Evolutionary conservation across 1,284 basidiomycete species (phyloP).

Genomic region (Trichosporon faecale): DNA sequence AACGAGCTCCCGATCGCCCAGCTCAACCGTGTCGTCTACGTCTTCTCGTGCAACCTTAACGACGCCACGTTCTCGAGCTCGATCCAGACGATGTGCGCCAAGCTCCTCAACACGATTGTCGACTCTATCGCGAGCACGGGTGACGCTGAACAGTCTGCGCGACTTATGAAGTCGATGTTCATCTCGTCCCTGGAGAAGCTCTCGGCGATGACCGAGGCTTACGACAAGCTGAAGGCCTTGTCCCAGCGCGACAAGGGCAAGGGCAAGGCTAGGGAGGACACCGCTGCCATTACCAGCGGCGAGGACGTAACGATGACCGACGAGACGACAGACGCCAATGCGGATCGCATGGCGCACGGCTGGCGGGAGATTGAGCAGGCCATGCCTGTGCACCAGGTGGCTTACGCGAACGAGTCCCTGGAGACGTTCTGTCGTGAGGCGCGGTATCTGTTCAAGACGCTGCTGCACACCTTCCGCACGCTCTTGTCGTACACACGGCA

Average conservation of each 20-base stretch:
- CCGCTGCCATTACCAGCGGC: slow-evolving; percentile 2
- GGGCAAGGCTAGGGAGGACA: slow-evolving; percentile 45
- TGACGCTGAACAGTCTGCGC: slow-evolving; percentile 63
- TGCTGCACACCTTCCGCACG: slow-evolving; percentile 86
- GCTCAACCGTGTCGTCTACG: slow-evolving; percentile 73
- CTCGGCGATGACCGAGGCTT: slow-evolving; percentile 69
- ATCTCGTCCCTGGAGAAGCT: slow-evolving; percentile 84
- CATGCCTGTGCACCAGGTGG: slow-evolving; percentile 69
- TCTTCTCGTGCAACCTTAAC: slow-evolving; percentile 86
- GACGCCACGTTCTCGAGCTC: slow-evolving; percentile 77
- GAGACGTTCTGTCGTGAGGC: slow-evolving; percentile 73
- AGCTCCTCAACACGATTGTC: slow-evolving; percentile 85
- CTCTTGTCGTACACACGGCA: slow-evolving; percentile 76
- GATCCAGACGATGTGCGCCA: slow-evolving; percentile 88
- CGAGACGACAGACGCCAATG: slow-evolving; percentile 30
- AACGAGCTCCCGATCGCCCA: slow-evolving; percentile 76
- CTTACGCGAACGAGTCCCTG: slow-evolving; percentile 70
- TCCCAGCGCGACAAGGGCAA: slow-evolving; percentile 45
- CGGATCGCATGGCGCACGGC: slow-evolving; percentile 43
- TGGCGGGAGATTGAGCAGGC: slow-evolving; percentile 68
- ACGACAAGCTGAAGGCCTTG: slow-evolving; percentile 53
- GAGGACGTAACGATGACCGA: slow-evolving; percentile 25
- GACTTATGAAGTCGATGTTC: slow-evolving; percentile 70
- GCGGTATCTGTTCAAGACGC: slow-evolving; percentile 78
- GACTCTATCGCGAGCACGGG: slow-evolving; percentile 79